Conservation (phyloP, 1,284 basidiomycete species). For the Fomitopsis schrenkii region DNA sequence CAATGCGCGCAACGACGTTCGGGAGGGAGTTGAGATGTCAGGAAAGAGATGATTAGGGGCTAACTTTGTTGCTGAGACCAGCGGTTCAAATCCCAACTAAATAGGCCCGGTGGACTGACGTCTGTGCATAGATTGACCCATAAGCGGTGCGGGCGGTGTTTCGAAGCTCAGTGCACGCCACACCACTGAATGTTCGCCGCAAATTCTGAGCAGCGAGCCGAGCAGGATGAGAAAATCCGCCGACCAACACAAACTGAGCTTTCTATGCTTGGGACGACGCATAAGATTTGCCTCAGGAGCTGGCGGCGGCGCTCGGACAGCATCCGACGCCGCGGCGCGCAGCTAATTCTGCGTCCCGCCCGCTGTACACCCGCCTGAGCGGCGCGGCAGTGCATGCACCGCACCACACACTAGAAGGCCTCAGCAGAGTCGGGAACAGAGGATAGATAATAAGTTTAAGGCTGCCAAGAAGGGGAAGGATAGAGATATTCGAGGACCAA, state of each 20-base stretch:
- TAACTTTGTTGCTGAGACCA: neutral
- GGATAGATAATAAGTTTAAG: no score
- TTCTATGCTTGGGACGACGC: no score
- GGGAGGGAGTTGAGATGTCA: neutral
- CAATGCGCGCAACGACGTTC: neutral
- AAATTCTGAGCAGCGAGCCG: neutral
- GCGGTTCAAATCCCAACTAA: neutral
- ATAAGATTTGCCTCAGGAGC: neutral
- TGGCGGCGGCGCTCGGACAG: neutral
- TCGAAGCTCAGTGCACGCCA: neutral
- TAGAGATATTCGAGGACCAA: neutral
- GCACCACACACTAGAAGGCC: slow-evolving; percentile 10
- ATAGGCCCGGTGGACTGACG: neutral
- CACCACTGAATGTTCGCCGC: neutral
- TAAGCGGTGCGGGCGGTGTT: neutral
- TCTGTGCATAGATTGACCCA: neutral
- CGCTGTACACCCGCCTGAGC: neutral
- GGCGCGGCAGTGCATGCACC: neutral
- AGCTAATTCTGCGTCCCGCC: neutral
- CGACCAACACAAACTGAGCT: no score
- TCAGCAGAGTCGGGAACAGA: slow-evolving; percentile 21
- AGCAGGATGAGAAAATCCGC: neutral
- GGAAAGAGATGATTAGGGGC: neutral
- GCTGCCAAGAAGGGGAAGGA: no score
- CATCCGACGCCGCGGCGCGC: neutral